Percentiles rank a stretch among this genome's conserved stretches.
Evolutionary conservation across 1,139 yeast species (phyloP).

Genomic region (Taphrina wiesneri): DNA sequence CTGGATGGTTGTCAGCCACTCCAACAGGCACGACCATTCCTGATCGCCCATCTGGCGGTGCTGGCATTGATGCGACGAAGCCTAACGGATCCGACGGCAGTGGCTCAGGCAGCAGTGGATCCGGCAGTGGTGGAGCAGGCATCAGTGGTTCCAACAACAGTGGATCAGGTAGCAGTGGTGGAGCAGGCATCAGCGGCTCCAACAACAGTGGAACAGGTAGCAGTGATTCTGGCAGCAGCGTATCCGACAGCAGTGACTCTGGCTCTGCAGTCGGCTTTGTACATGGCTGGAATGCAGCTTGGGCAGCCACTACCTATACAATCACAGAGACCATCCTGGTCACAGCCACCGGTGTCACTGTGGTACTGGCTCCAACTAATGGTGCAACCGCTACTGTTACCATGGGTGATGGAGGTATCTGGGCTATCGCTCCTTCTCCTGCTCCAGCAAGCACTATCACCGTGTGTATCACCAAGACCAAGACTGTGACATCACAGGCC

Average conservation of each 20-base stretch:
- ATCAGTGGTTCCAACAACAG: neutral
- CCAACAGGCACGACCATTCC: slow-evolving; percentile 1
- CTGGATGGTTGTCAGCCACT: slow-evolving; percentile 5
- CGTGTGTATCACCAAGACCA: slow-evolving; percentile 9
- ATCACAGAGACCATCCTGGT: slow-evolving; percentile 12
- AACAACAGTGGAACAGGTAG: neutral
- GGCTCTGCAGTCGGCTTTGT: neutral
- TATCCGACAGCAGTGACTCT: neutral
- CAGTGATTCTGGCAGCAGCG: neutral
- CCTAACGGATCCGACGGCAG: neutral
- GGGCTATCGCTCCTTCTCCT: slow-evolving; percentile 3
- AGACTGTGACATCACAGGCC: neutral
- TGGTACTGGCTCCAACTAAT: slow-evolving; percentile 2
- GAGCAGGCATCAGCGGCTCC: neutral
- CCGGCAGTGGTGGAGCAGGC: neutral
- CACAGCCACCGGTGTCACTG: slow-evolving; percentile 8
- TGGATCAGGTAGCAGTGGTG: neutral
- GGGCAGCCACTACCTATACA: neutral
- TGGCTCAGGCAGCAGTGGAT: neutral
- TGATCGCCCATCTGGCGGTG: neutral
- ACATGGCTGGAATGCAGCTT: neutral
- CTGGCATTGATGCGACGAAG: neutral
- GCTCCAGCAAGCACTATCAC: slow-evolving; percentile 28
- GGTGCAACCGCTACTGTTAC: slow-evolving; percentile 20
- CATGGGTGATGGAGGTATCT: neutral